Percentiles rank a stretch among this genome's conserved stretches.
phyloP scores from a whole-genome alignment of 495 filamentous ascomycete genomes.

The Penicillium silybi region DNA sequence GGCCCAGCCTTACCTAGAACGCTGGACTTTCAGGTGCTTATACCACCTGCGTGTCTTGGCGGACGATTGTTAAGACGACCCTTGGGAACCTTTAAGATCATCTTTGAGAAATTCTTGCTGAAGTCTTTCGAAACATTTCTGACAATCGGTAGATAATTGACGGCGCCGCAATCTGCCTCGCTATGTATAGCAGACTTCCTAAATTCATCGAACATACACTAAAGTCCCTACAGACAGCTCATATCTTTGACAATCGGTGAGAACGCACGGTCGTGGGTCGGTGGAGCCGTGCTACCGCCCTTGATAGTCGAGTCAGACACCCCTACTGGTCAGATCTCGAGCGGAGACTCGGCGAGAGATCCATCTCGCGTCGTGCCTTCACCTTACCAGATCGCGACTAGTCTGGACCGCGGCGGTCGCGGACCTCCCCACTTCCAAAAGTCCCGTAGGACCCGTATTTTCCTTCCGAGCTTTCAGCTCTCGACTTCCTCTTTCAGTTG shows the following conservation, averaged over 20 bases:
- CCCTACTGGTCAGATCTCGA: background rate
- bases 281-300: background rate
- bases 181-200: too few relatives aligned
- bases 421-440: conserved; percentile 1
- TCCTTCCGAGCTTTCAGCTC: background rate
- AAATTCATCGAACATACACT: background rate
- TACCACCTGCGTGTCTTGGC: background rate
- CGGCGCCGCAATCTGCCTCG: too few relatives aligned
- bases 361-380: background rate
- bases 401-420: background rate
- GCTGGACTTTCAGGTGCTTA: background rate
- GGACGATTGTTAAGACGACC: too few relatives aligned
- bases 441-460: conserved; percentile 2
- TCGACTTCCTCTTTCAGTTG: conserved; percentile 1
- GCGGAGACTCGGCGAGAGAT: background rate
- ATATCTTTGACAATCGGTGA: too few relatives aligned
- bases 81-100: background rate
- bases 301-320: background rate
- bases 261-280: background rate
- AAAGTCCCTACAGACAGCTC: too few relatives aligned
- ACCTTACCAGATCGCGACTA: background rate
- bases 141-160: too few relatives aligned
- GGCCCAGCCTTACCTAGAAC: background rate
- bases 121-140: too few relatives aligned
- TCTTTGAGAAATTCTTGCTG: too few relatives aligned